phyloP scores from a whole-genome alignment of 2,329 filamentous ascomycete genomes.

The Hypomyces rosellus region DNA sequence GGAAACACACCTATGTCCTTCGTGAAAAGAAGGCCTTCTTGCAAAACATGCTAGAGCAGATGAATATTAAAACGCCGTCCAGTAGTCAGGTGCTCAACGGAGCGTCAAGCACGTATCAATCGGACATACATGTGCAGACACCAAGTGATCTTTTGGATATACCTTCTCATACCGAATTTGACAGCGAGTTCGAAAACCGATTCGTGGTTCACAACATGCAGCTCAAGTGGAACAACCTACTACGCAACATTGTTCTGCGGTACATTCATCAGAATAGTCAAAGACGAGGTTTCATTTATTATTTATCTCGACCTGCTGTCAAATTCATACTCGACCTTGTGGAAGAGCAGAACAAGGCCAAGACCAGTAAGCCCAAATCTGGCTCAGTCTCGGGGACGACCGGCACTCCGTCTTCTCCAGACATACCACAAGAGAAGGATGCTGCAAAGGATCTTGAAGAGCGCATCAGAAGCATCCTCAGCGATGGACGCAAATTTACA shows the following conservation, averaged over 20 bases:
- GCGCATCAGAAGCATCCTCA: conserved; percentile 76
- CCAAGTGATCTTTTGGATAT: conserved; percentile 56
- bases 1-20: conserved; percentile 49
- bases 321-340: conserved; percentile 98
- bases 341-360: conserved; percentile 80
- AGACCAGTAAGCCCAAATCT: conserved; percentile 32
- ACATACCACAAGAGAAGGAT: conserved; percentile 46
- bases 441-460: conserved; percentile 66
- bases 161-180: conserved; percentile 69
- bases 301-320: conserved; percentile 88
- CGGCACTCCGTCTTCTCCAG: conserved; percentile 30
- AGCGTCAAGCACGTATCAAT: conserved; percentile 21
- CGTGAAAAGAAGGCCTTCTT: conserved; percentile 53
- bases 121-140: conserved; percentile 39
- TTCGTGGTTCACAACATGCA: conserved; percentile 98
- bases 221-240: conserved; percentile 94
- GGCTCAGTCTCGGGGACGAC: conserved; percentile 22
- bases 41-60: conserved; percentile 50
- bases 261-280: conserved; percentile 98
- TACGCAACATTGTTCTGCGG: conserved; percentile 91
- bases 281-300: conserved; percentile 92
- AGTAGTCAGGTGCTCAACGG: conserved; percentile 21
- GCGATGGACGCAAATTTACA: conserved; percentile 78
- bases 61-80: conserved; percentile 32
- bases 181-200: conserved; percentile 94